Evolutionary conservation across 768 basidiomycete species (phyloP).

Genomic region (Amanita molliuscula): DNA sequence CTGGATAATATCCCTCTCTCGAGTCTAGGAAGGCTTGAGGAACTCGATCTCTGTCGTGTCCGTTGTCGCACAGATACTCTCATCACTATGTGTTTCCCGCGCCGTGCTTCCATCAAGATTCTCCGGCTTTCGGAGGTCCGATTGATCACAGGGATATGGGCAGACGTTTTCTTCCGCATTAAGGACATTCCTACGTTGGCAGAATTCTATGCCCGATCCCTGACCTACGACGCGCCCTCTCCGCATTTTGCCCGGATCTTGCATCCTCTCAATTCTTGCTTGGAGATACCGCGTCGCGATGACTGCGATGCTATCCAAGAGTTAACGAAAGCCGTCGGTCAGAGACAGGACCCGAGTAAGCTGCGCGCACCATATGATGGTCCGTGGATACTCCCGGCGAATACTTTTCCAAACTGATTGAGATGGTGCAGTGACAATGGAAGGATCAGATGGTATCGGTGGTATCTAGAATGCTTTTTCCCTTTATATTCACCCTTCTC

Average conservation of each 20-base stretch:
- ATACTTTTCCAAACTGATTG: neutral
- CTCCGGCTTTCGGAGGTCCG: conserved; percentile 1
- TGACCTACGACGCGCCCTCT: conserved; percentile 1
- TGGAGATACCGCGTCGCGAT: conserved; percentile 2
- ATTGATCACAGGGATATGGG: neutral
- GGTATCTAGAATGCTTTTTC: neutral
- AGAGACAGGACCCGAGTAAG: neutral
- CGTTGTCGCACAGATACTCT: neutral
- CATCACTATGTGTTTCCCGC: neutral
- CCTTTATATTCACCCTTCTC: neutral
- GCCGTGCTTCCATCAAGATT: neutral
- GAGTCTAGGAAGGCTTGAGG: neutral
- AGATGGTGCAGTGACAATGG: neutral
- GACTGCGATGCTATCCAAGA: conserved; percentile 4
- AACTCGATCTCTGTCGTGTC: neutral
- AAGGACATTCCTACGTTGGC: neutral
- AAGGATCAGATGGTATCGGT: neutral
- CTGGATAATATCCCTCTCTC: neutral
- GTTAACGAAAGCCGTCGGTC: neutral
- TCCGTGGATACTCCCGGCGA: neutral
- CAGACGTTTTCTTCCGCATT: neutral
- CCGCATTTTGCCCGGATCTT: conserved; percentile 2
- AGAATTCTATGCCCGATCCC: neutral
- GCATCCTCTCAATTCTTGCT: neutral
- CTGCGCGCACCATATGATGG: neutral